Percentiles rank a stretch among this genome's conserved stretches.
These are phyloP conservation scores for Nelumbo lutea DNA, from an alignment of 164 flowering plant species.

Conservation along the genomic window DNA sequence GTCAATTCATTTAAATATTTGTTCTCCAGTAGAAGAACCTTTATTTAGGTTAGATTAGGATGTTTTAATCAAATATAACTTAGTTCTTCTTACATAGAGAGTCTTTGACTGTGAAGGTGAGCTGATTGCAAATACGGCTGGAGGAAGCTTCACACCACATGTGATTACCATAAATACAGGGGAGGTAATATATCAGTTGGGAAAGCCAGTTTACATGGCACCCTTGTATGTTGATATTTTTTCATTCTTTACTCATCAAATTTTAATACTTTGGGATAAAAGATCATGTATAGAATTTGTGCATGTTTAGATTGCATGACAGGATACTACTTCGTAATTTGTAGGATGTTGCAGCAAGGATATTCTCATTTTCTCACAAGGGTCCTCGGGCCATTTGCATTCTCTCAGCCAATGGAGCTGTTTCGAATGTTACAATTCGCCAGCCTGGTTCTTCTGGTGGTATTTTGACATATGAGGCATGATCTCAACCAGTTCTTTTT, in stretches of 20 bases:
- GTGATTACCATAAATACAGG: conserved; percentile 69
- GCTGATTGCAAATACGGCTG: conserved; percentile 54
- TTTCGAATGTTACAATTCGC: conserved; percentile 77
- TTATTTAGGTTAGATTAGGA: background rate
- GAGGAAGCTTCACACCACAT: conserved; percentile 78
- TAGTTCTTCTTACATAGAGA: conserved; percentile 5
- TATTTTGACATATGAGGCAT: conserved; percentile 74
- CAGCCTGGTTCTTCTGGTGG: conserved; percentile 87
- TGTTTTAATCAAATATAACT: background rate
- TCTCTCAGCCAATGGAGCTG: conserved; percentile 83
- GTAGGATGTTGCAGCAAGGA: conserved; percentile 77
- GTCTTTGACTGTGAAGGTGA: conserved; percentile 49
- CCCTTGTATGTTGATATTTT: background rate
- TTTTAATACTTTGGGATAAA: background rate
- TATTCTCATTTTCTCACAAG: conserved; percentile 57
- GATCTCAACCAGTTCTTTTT: conserved; percentile 4
- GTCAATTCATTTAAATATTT: background rate
- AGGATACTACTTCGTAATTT: conserved; percentile 5
- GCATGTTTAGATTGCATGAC: background rate
- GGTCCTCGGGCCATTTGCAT: conserved; percentile 73
- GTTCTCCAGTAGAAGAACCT: background rate
- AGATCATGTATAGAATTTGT: background rate
- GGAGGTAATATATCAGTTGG: conserved; percentile 50
- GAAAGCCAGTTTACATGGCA: background rate
- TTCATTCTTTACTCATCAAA: background rate